Evolutionary conservation across 1,284 basidiomycete species (phyloP).

Genomic region (Irpex rosettiformis): DNA sequence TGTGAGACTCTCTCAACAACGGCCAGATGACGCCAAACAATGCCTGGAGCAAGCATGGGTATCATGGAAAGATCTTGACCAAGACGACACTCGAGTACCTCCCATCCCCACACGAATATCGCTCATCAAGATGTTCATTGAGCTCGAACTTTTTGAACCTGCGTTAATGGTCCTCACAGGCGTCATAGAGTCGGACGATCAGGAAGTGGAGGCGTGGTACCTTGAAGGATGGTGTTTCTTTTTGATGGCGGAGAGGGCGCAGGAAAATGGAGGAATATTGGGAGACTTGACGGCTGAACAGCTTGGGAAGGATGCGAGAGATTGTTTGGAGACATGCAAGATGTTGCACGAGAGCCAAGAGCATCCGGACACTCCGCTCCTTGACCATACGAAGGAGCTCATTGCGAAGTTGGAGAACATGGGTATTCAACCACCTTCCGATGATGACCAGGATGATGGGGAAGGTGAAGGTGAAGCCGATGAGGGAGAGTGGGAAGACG

Average conservation of each 20-base stretch:
- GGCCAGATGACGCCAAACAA: conserved; percentile 76
- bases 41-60: conserved; percentile 71
- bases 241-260: conserved; percentile 61
- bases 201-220: conserved; percentile 92
- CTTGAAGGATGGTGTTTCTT: conserved; percentile 95
- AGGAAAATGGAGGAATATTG: conserved; percentile 52
- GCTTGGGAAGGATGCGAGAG: conserved; percentile 75
- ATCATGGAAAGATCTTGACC: conserved; percentile 62
- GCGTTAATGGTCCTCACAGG: conserved; percentile 79
- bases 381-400: conserved; percentile 77
- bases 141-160: conserved; percentile 66
- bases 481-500: conserved; percentile 27
- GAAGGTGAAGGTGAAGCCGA: conserved; percentile 21
- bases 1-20: conserved; percentile 85
- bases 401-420: conserved; percentile 64
- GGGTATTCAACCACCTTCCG: conserved; percentile 64
- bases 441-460: conserved; percentile 53
- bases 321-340: conserved; percentile 82
- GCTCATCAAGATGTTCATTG: conserved; percentile 82
- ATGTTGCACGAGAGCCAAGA: conserved; percentile 68
- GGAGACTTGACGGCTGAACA: conserved; percentile 73
- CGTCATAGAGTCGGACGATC: conserved; percentile 80
- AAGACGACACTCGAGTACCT: conserved; percentile 69
- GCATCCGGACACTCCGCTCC: conserved; percentile 76
- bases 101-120: conserved; percentile 71